phyloP scores from a whole-genome alignment of 164 flowering plant species.

The Echeveria elegans region DNA sequence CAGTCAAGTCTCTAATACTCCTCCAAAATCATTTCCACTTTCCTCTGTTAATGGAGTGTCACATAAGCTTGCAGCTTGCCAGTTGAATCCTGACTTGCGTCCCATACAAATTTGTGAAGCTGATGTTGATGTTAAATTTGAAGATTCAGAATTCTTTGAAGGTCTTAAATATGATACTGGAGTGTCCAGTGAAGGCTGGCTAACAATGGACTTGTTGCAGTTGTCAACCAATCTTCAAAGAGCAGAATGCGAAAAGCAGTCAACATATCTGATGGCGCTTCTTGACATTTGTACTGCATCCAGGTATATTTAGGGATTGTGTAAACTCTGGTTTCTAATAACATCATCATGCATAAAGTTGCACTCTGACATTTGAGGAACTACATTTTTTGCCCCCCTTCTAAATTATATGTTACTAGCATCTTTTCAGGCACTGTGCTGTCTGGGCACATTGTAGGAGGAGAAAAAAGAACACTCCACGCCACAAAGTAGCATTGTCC shows the following conservation, averaged over 20 bases:
- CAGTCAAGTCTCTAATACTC: slow-evolving; percentile 23
- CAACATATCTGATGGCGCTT: slow-evolving; percentile 27
- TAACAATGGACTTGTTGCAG: slow-evolving; percentile 42
- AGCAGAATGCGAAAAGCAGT: slow-evolving; percentile 36
- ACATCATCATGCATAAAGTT: no score
- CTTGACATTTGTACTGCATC: slow-evolving; percentile 15
- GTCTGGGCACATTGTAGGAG: no score
- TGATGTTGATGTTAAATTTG: slow-evolving; percentile 22
- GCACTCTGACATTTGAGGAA: no score
- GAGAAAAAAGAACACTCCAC: no score
- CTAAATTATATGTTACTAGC: no score
- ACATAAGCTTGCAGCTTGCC: slow-evolving; percentile 26
- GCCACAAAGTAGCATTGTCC: no score
- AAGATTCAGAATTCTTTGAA: slow-evolving; percentile 21
- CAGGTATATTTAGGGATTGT: neutral
- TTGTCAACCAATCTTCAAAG: slow-evolving; percentile 54
- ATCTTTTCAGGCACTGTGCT: no score
- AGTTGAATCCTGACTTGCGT: slow-evolving; percentile 19
- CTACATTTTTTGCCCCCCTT: no score
- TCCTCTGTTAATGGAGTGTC: slow-evolving; percentile 27
- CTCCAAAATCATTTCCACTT: slow-evolving; percentile 21
- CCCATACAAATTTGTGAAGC: slow-evolving; percentile 27
- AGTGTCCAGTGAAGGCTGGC: slow-evolving; percentile 23
- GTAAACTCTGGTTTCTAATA: no score
- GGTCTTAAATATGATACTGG: slow-evolving; percentile 18